Conservation (phyloP, 2,329 filamentous ascomycete species). For the Microdochium nivale region DNA sequence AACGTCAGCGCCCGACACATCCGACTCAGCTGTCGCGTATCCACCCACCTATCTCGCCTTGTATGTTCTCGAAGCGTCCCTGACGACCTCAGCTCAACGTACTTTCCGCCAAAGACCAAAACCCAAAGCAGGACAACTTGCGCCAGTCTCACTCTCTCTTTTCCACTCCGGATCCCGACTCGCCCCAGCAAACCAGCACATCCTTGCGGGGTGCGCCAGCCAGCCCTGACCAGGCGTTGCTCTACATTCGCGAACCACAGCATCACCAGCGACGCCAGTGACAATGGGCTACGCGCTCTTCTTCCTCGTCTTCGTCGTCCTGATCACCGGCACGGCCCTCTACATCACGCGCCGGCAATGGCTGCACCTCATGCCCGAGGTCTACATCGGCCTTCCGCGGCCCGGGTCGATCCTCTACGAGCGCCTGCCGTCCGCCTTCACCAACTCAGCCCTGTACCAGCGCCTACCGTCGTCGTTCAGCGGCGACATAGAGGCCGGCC, state of each 20-base stretch:
- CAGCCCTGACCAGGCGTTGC: too few species aligned
- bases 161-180: too few species aligned
- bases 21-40: too few species aligned
- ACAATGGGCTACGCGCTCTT: constrained; percentile 77
- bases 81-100: too few species aligned
- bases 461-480: constrained; percentile 71
- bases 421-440: constrained; percentile 34
- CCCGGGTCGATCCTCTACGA: neutral
- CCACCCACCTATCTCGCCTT: too few species aligned
- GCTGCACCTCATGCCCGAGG: constrained; percentile 58
- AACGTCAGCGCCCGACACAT: too few species aligned
- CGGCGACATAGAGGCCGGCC: constrained; percentile 78
- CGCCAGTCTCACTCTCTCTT: too few species aligned
- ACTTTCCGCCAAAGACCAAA: too few species aligned
- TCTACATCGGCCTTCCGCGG: neutral
- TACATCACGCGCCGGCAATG: constrained; percentile 76
- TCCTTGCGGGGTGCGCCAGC: too few species aligned
- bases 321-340: constrained; percentile 64
- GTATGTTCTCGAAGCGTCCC: neutral
- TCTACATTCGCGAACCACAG: too few species aligned
- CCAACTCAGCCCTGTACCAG: constrained; percentile 61
- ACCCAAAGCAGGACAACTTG: too few species aligned
- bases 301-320: constrained; percentile 60
- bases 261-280: constrained; percentile 5
- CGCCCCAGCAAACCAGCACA: too few species aligned